Evolutionary conservation across 2,329 filamentous ascomycete genomes (phyloP).

Genomic region (Alternaria metachromatica): DNA sequence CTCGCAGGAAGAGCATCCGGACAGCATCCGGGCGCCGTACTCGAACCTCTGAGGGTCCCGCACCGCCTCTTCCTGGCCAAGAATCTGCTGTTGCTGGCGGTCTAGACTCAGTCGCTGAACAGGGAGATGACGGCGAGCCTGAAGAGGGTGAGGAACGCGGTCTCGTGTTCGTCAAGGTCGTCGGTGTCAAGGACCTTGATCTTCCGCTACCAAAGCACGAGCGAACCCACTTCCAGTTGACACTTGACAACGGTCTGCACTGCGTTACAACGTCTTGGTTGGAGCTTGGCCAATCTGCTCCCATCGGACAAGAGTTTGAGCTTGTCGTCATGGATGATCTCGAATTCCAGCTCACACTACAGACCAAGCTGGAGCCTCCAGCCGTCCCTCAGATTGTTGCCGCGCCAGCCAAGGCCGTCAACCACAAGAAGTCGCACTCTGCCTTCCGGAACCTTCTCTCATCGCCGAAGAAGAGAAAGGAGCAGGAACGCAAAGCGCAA

Average conservation of each 20-base stretch:
- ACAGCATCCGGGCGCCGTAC: constrained; percentile 66
- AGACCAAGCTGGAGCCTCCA: constrained; percentile 88
- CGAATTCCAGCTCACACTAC: constrained; percentile 97
- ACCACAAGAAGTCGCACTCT: constrained; percentile 72
- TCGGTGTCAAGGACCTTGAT: constrained; percentile 95
- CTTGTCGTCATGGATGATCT: constrained; percentile 95
- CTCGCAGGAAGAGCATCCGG: constrained; percentile 70
- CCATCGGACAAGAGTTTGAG: constrained; percentile 98
- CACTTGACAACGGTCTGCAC: constrained; percentile 96
- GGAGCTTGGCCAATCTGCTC: constrained; percentile 87
- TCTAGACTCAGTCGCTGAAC: constrained; percentile 72
- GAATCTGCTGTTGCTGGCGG: constrained; percentile 75
- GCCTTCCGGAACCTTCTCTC: constrained; percentile 85
- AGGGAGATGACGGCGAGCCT: constrained; percentile 66
- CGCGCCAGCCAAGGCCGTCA: constrained; percentile 69
- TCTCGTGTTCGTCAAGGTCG: constrained; percentile 96
- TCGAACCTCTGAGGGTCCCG: constrained; percentile 64
- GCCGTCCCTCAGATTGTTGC: constrained; percentile 55
- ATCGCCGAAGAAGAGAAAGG: constrained; percentile 95
- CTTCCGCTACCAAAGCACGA: constrained; percentile 88
- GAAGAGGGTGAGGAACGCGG: constrained; percentile 88
- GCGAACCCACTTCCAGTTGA: constrained; percentile 91
- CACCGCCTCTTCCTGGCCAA: constrained; percentile 85
- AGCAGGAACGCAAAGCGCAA: constrained; percentile 82
- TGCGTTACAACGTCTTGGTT: constrained; percentile 97